Percentiles rank a stretch among this genome's conserved stretches.
phyloP scores from a whole-genome alignment of 495 filamentous ascomycete genomes.

The Neurospora tetrasperma region DNA sequence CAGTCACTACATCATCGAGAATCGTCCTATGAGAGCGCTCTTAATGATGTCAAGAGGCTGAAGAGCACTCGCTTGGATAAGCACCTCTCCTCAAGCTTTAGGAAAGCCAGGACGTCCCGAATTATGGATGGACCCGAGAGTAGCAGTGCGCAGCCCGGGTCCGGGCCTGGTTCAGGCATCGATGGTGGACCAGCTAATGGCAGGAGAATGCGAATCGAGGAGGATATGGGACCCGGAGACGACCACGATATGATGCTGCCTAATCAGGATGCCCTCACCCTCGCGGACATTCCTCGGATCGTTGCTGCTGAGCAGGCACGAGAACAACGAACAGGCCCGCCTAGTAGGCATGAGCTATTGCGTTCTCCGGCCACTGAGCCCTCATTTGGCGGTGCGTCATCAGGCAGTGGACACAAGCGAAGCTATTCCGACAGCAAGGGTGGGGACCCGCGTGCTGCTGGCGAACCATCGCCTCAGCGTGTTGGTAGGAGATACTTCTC shows the following conservation, averaged over 20 bases:
- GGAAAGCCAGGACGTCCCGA: conserved; percentile 77
- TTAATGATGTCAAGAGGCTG: conserved; percentile 85
- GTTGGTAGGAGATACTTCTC: conserved; percentile 79
- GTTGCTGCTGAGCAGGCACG: conserved; percentile 91
- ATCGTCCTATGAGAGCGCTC: conserved; percentile 86
- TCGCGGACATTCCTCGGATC: conserved; percentile 97
- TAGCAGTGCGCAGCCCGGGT: conserved; percentile 64
- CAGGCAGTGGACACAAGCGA: conserved; percentile 63
- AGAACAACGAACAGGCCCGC: conserved; percentile 77
- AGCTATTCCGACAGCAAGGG: conserved; percentile 60
- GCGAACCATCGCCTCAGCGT: conserved; percentile 42
- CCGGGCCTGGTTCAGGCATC: conserved; percentile 54
- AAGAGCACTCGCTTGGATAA: conserved; percentile 90
- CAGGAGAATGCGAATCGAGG: conserved; percentile 58
- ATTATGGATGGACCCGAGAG: conserved; percentile 90
- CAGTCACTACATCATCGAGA: conserved; percentile 47
- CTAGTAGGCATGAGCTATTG: conserved; percentile 66
- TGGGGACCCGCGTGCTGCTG: conserved; percentile 30
- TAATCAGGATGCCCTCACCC: conserved; percentile 79
- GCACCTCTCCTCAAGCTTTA: conserved; percentile 81
- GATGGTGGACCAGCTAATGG: conserved; percentile 42
- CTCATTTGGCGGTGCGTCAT: conserved; percentile 32
- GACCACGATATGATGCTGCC: conserved; percentile 62
- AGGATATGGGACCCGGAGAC: neutral
- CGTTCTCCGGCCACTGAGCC: conserved; percentile 52